Evolutionary conservation across 140 eudicot genomes (phyloP).

Genomic region (Ambrosia hybrid): DNA sequence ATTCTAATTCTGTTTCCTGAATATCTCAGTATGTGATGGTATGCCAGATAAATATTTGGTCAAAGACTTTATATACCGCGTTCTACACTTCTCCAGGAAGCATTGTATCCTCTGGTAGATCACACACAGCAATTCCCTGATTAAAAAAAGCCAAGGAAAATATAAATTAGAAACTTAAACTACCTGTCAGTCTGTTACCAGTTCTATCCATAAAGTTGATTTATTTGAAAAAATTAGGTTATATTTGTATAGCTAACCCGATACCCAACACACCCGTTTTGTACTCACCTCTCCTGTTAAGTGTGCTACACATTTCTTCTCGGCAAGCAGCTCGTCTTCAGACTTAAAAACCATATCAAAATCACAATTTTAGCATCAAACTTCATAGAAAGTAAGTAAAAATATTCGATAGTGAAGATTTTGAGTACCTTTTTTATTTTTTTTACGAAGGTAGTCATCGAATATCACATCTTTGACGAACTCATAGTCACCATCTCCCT

Average conservation of each 20-base stretch:
- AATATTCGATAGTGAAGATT: neutral
- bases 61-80: neutral
- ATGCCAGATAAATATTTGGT: constrained; percentile 6
- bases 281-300: constrained; percentile 88
- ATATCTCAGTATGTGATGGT: constrained; percentile 17
- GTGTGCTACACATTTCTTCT: constrained; percentile 92
- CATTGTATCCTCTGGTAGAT: constrained; percentile 92
- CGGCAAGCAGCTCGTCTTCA: constrained; percentile 89
- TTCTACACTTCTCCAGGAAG: constrained; percentile 95
- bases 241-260: neutral
- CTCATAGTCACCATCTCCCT: constrained; percentile 99
- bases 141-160: constrained; percentile 5
- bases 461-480: constrained; percentile 77
- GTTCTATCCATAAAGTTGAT: too few relatives aligned
- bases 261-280: neutral
- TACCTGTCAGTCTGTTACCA: too few relatives aligned
- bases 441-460: constrained; percentile 75
- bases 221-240: neutral
- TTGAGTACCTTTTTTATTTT: constrained; percentile 68
- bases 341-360: constrained; percentile 43
- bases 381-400: neutral
- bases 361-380: neutral
- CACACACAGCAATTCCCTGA: constrained; percentile 93
- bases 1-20: constrained; percentile 27
- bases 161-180: neutral